Evolutionary conservation across 176 grass and related monocot genomes (phyloP).

Genomic region (Themeda triandra): DNA sequence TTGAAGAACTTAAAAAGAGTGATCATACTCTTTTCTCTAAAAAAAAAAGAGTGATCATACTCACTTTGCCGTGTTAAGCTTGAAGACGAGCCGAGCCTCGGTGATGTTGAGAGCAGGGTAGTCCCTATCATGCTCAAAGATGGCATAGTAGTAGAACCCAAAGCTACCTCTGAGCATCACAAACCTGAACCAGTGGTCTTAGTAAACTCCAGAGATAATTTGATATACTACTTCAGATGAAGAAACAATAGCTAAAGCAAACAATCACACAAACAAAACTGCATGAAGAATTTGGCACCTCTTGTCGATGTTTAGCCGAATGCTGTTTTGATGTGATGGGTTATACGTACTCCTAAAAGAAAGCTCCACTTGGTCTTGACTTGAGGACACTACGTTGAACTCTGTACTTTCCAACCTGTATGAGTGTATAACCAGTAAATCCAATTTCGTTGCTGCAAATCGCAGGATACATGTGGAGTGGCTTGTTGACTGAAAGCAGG

Average conservation of each 20-base stretch:
- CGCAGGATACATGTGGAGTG: neutral
- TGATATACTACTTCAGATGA: neutral
- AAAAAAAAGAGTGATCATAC: neutral
- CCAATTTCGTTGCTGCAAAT: neutral
- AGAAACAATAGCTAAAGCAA: neutral
- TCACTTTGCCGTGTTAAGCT: constrained; percentile 42
- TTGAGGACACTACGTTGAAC: constrained; percentile 41
- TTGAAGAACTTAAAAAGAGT: neutral
- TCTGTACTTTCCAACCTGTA: constrained; percentile 50
- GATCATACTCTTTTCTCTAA: too few relatives aligned
- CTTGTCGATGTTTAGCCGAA: constrained; percentile 51
- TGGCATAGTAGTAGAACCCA: constrained; percentile 73
- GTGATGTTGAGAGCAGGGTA: constrained; percentile 47
- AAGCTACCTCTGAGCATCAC: constrained; percentile 58
- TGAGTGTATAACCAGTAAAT: too few relatives aligned
- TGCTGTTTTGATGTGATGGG: constrained; percentile 18
- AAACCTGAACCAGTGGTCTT: constrained; percentile 32
- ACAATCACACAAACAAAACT: neutral
- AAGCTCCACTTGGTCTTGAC: constrained; percentile 56
- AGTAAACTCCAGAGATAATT: neutral
- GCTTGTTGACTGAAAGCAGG: neutral
- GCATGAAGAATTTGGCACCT: constrained; percentile 15
- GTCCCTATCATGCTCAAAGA: constrained; percentile 43
- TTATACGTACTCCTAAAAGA: constrained; percentile 68
- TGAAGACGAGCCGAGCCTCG: constrained; percentile 47